Evolutionary conservation across 208 protist species (phyloP).

Genomic region (Leishmania braziliensis): DNA sequence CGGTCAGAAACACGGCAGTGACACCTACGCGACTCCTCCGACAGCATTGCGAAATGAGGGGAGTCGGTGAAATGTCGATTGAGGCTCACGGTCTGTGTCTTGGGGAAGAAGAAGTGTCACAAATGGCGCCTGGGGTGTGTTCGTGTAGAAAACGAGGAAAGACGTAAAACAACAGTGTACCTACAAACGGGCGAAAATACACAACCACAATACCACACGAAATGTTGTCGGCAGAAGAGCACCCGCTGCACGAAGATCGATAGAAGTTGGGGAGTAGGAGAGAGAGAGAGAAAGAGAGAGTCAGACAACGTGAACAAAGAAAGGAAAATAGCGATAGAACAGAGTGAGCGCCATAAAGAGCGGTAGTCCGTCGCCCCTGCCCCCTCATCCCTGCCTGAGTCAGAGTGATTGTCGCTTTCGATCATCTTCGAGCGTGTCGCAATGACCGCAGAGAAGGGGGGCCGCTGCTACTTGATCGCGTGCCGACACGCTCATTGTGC

Average conservation of each 20-base stretch:
- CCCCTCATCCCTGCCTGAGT: neutral
- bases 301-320: neutral
- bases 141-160: neutral
- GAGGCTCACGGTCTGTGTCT: neutral
- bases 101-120: neutral
- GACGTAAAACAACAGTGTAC: neutral
- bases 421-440: neutral
- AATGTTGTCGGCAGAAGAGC: neutral
- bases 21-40: conserved; percentile 6
- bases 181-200: neutral
- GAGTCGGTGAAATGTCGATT: neutral
- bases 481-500: neutral
- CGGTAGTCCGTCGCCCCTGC: neutral
- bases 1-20: neutral
- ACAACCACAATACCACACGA: neutral
- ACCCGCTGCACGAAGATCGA: neutral
- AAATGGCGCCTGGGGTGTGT: neutral
- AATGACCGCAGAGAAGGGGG: neutral
- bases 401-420: neutral
- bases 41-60: conserved; percentile 10
- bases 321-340: neutral
- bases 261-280: neutral
- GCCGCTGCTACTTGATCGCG: neutral
- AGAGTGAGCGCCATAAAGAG: neutral
- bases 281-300: neutral